Evolutionary conservation across 352 stramenopile genomes (phyloP).

Genomic region (Phytopythium vexans): DNA sequence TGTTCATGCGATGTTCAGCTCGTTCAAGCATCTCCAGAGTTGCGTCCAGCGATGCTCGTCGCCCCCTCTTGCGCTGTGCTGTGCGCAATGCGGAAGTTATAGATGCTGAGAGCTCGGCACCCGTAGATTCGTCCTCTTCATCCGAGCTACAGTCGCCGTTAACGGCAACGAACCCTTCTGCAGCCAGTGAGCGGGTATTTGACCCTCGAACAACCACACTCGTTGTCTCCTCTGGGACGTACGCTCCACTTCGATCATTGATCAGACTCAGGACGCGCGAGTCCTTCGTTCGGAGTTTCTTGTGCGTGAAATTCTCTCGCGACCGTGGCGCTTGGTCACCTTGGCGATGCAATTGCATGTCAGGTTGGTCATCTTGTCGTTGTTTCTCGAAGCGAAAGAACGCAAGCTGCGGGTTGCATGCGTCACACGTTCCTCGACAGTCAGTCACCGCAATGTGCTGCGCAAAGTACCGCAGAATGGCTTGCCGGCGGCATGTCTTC

Average conservation of each 20-base stretch:
- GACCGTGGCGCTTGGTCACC: constrained; percentile 14
- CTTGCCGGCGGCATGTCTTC: constrained; percentile 50
- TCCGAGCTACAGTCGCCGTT: constrained; percentile 41
- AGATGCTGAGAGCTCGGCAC: constrained; percentile 11
- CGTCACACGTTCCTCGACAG: constrained; percentile 48
- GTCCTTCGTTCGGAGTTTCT: constrained; percentile 32
- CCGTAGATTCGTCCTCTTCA: constrained; percentile 16
- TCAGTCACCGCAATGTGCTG: constrained; percentile 41
- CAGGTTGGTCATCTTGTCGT: constrained; percentile 15
- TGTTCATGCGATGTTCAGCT: constrained; percentile 18
- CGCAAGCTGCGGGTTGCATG: constrained; percentile 52
- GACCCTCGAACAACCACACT: constrained; percentile 36
- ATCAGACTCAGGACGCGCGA: constrained; percentile 38
- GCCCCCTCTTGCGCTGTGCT: constrained; percentile 3
- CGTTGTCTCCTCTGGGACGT: constrained; percentile 42
- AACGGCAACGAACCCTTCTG: constrained; percentile 50
- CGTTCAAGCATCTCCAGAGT: constrained; percentile 38
- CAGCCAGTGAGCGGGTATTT: constrained; percentile 24
- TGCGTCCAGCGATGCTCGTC: constrained; percentile 19
- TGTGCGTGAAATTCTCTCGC: constrained; percentile 13
- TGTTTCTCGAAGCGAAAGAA: constrained; percentile 49
- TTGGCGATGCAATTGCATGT: constrained; percentile 21
- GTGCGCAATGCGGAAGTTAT: constrained; percentile 4
- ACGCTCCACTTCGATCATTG: constrained; percentile 37
- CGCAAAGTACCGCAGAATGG: constrained; percentile 52